Base-by-base conservation (phyloP, 495 filamentous ascomycete genomes). In the Neurospora cerealis region DNA sequence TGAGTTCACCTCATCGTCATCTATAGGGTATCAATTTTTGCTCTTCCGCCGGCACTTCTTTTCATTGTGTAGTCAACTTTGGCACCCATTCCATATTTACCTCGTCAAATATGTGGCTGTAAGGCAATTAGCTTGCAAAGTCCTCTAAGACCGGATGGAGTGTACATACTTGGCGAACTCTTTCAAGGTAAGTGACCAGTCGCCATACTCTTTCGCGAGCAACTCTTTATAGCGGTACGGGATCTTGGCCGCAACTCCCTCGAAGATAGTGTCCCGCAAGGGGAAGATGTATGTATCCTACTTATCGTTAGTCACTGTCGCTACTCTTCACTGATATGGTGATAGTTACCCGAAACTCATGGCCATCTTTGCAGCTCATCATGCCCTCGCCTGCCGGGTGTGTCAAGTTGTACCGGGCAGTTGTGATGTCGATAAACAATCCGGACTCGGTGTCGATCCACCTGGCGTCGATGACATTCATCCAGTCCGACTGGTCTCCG, bases 381-480 rank as follows among this genome's bases (percentile, higher is more conserved):
- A 83, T 79, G 3, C 80, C 82, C 66, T 80, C 74, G 2, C 80
- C 79, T 3, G 69, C 73, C 2, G 79, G 77, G 74, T 84, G 78
- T 5, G 76, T 69, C 72, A 76, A 19, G 36, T 77, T 75, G 38
- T 81, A 80, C 32, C 80, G 74, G 15, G 75, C 79, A 19, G 75
- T 70, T 24, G 91, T 93, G 77, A 93, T 92, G 77, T 94, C 91
- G 79, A 94, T 91, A 81, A 90, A 93, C 13, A 93, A 81, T 0
- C 92, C 92, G 70, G 86, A 93, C 34, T 83, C 78, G n/a, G 86
- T 84, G 78, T 94, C 92, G 71, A 93, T 89, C 90, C 90, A 94
- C 19, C 92, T 83, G 42, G 91, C 91, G 78, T 94, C 92, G 73
- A 93, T 93, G 66, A 92, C 87, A 74, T 93, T 93, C 69, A 82